Percentiles rank a stretch among this genome's conserved stretches.
phyloP scores from a whole-genome alignment of 441 rosid genomes.

The Brassica balearica region DNA sequence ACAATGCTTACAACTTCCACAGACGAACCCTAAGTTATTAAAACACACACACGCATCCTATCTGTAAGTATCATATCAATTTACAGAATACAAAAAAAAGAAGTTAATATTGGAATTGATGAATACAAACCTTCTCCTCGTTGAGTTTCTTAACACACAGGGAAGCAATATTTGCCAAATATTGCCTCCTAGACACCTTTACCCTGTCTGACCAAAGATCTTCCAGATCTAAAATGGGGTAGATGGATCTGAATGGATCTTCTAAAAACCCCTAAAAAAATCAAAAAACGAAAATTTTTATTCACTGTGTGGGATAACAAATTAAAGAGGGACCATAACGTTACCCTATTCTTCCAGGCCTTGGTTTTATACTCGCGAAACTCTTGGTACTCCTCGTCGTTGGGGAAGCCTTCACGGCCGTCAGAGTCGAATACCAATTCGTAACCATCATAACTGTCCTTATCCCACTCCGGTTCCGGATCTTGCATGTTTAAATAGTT shows the following conservation, averaged over 20 bases:
- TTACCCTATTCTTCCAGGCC: background rate
- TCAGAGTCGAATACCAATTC: background rate
- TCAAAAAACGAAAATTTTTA: background rate
- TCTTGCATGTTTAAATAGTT: background rate
- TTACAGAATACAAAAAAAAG: background rate
- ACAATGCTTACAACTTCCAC: conserved; percentile 15
- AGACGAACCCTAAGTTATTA: background rate
- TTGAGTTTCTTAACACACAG: conserved; percentile 7
- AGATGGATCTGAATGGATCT: background rate
- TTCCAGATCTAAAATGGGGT: background rate
- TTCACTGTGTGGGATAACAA: background rate
- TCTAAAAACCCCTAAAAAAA: background rate
- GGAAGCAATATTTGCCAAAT: background rate
- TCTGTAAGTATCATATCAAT: background rate
- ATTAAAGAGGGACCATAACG: background rate
- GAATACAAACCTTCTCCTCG: background rate
- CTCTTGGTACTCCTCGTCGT: background rate
- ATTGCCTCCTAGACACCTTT: background rate
- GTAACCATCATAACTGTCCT: background rate
- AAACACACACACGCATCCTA: background rate
- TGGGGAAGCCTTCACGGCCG: background rate
- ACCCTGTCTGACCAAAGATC: background rate
- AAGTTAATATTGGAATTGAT: background rate
- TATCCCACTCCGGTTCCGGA: conserved; percentile 1
- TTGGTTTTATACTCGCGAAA: background rate